Evolutionary conservation across 2,329 filamentous ascomycete species (phyloP).

Genomic region (Nemania abortiva): DNA sequence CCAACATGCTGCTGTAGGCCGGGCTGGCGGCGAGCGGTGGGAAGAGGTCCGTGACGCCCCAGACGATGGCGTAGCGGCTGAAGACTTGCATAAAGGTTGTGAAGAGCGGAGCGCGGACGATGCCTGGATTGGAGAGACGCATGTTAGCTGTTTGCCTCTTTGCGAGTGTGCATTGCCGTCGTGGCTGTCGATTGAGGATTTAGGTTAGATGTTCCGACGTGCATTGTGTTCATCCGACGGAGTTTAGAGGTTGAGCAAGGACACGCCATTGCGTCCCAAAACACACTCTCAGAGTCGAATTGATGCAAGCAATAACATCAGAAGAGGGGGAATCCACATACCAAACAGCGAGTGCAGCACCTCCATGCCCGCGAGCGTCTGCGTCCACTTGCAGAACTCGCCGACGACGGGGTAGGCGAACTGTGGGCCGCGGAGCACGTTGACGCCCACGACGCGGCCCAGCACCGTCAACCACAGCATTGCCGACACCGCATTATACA

Average conservation of each 20-base stretch:
- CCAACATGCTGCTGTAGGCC: constrained; percentile 80
- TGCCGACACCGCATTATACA: constrained; percentile 86
- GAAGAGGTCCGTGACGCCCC: constrained; percentile 83
- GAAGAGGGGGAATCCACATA: constrained; percentile 54
- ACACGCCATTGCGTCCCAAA: neutral
- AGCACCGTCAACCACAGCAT: constrained; percentile 84
- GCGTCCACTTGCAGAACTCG: constrained; percentile 80
- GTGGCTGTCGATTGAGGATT: no score
- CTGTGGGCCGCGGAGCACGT: constrained; percentile 66
- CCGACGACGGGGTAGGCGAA: constrained; percentile 73
- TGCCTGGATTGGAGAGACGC: constrained; percentile 61
- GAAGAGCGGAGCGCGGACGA: constrained; percentile 86
- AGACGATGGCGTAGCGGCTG: constrained; percentile 88
- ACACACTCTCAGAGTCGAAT: neutral
- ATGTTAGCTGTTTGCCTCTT: constrained; percentile 30
- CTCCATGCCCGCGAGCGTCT: constrained; percentile 86
- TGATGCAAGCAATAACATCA: neutral
- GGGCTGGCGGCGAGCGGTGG: constrained; percentile 69
- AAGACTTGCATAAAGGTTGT: constrained; percentile 94
- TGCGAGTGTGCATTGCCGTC: no score
- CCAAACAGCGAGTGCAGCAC: constrained; percentile 83
- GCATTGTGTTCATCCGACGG: neutral
- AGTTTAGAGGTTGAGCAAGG: no score
- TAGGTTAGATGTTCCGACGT: no score
- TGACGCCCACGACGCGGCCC: constrained; percentile 70